Conservation (phyloP, 2,329 filamentous ascomycete species). For the Westerdykella sp. region DNA sequence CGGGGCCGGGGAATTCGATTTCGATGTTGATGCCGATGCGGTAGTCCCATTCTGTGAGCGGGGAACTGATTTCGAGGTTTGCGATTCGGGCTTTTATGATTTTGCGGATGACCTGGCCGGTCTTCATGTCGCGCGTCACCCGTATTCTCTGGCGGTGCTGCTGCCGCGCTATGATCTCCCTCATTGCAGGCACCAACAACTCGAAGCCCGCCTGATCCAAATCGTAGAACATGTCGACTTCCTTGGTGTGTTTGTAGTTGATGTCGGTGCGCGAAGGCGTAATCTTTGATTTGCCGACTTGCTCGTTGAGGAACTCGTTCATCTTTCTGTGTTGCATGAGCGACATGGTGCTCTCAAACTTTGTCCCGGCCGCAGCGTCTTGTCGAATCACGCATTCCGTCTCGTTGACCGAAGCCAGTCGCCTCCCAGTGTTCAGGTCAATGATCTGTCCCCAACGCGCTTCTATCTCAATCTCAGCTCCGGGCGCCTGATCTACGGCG, state of each 20-base stretch:
- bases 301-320: conserved; percentile 77
- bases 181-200: conserved; percentile 44
- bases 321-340: conserved; percentile 80
- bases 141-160: conserved; percentile 25
- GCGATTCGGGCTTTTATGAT: conserved; percentile 88
- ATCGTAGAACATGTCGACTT: conserved; percentile 73
- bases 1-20: conserved; percentile 67
- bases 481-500: conserved; percentile 50
- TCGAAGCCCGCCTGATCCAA: conserved; percentile 47
- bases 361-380: conserved; percentile 15
- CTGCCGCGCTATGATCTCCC: conserved; percentile 49
- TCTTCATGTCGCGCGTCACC: conserved; percentile 70
- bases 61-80: conserved; percentile 82
- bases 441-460: conserved; percentile 82
- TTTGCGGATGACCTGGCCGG: conserved; percentile 62
- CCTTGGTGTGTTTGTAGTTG: conserved; percentile 73
- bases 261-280: conserved; percentile 53
- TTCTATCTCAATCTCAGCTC: conserved; percentile 83
- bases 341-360: conserved; percentile 85
- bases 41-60: conserved; percentile 73
- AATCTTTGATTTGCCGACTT: conserved; percentile 51
- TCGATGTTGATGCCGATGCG: conserved; percentile 93
- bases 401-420: conserved; percentile 63
- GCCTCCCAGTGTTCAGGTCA: conserved; percentile 62
- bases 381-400: conserved; percentile 40